A percentile compares a stretch with the other conserved stretches of the same genome.
These are phyloP conservation scores for Alternaria arborescens DNA, from an alignment of 2,329 filamentous ascomycete species.

Conservation along the genomic window DNA sequence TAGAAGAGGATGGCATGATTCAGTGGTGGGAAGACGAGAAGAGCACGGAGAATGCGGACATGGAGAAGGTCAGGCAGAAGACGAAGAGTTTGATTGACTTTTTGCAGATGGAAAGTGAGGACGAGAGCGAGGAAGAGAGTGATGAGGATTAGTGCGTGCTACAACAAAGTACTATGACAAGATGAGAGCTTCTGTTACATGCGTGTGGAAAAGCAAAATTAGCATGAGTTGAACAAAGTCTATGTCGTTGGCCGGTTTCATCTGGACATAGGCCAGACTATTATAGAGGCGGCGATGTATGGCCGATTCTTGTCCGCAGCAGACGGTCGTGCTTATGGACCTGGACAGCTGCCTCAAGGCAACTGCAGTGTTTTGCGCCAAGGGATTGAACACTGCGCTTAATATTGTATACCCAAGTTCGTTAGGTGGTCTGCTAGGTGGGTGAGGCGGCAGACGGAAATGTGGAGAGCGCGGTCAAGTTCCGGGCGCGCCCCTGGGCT, in stretches of 20 bases:
- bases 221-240: background rate
- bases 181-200: background rate
- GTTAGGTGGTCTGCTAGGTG: background rate
- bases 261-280: background rate
- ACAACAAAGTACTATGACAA: too few species aligned
- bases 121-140: slow-evolving; percentile 69
- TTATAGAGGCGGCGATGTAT: background rate
- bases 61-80: slow-evolving; percentile 75
- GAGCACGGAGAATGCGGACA: slow-evolving; percentile 71
- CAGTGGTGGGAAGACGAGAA: slow-evolving; percentile 86
- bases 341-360: background rate
- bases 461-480: slow-evolving; percentile 11
- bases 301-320: background rate
- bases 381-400: background rate
- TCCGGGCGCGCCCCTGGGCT: slow-evolving; percentile 5
- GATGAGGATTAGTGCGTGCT: slow-evolving; percentile 58
- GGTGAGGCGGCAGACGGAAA: slow-evolving; percentile 4
- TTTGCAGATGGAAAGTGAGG: slow-evolving; percentile 79
- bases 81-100: slow-evolving; percentile 79
- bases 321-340: background rate
- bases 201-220: background rate
- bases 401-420: too few species aligned
- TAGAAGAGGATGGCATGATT: slow-evolving; percentile 89
- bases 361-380: background rate
- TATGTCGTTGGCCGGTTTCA: slow-evolving; percentile 1